phyloP scores from a whole-genome alignment of 129 eudicot genomes.

The Lonicera japonica region DNA sequence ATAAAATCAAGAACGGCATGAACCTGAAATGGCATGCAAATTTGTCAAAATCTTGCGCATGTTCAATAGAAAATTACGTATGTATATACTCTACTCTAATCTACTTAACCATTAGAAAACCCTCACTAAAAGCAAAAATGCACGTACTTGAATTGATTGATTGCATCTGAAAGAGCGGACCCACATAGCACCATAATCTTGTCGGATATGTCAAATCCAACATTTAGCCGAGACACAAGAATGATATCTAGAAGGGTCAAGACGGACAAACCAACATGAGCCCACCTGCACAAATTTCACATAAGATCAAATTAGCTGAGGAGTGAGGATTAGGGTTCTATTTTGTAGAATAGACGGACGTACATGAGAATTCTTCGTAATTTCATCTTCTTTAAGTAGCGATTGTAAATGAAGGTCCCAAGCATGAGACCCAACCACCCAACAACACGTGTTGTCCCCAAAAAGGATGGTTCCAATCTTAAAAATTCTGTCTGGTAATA shows the following conservation, averaged over 20 bases:
- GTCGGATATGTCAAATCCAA: constrained; percentile 72
- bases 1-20: constrained; percentile 92
- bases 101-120: not conserved
- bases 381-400: constrained; percentile 73
- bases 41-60: constrained; percentile 2
- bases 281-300: constrained; percentile 51
- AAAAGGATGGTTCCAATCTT: constrained; percentile 78
- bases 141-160: constrained; percentile 89
- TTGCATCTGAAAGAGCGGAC: constrained; percentile 86
- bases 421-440: constrained; percentile 93
- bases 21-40: constrained; percentile 47
- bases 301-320: constrained; percentile 6
- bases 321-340: not conserved
- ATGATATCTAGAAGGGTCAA: constrained; percentile 58
- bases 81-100: not conserved
- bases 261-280: constrained; percentile 62
- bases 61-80: not conserved
- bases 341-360: constrained; percentile 10
- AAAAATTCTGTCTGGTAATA: constrained; percentile 88
- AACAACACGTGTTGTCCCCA: constrained; percentile 83
- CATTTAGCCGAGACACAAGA: constrained; percentile 66
- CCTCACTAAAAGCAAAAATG: not conserved
- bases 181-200: constrained; percentile 70
- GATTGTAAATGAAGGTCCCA: constrained; percentile 83
- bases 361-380: constrained; percentile 77